Evolutionary conservation across 257 asterid species (phyloP), one percentile per base, ranked within the genome.

Genomic region (Capsicum rhomboideum): DNA sequence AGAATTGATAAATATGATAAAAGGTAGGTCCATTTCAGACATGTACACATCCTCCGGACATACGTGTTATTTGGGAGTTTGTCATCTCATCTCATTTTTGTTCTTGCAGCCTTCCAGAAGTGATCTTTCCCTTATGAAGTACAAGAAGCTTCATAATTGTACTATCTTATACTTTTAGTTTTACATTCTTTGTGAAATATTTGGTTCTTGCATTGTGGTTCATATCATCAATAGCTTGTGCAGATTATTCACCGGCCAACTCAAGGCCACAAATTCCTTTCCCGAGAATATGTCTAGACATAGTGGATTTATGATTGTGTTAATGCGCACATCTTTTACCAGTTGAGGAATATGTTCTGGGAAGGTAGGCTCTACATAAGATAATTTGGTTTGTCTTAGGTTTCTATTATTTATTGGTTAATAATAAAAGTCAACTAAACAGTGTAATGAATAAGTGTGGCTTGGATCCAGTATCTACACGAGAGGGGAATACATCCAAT

Each of bases 261-360:
- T 28, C 98, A 92, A 87, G 94, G 91, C 23, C 97, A 83, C 81
- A 95, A 86, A 84, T 91, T 92, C 89, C 97, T 93, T 69, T 92
- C 98, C 78, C 88, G 99, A 85, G 98, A 90, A 46, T 95, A 97
- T 89, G 86, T 97, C 67, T 98, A 97, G 87, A 98, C 99, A 18
- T 98, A 97, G 91, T 97, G 98, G 98, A 89, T 97, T 82, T 97
- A 56, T 89, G 99, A 97, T 88, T 95, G 95, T 79, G 91, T 97
- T 66, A 97, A 97, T 90, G 93, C 97, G 55, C 97, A 92, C 79
- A 89, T 97, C 78, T 93, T 79, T 89, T 97, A 90, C 98, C 99
- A 1, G 91, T 97, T 78, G 98, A 95, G 77, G 88, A 87, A 46
- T 95, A 97, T 82, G 58, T 87, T 59, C 92, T 91, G 61, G 99